These are phyloP conservation scores for Fistulina hepatica DNA, from an alignment of 1,284 basidiomycete species.

Conservation along the genomic window DNA sequence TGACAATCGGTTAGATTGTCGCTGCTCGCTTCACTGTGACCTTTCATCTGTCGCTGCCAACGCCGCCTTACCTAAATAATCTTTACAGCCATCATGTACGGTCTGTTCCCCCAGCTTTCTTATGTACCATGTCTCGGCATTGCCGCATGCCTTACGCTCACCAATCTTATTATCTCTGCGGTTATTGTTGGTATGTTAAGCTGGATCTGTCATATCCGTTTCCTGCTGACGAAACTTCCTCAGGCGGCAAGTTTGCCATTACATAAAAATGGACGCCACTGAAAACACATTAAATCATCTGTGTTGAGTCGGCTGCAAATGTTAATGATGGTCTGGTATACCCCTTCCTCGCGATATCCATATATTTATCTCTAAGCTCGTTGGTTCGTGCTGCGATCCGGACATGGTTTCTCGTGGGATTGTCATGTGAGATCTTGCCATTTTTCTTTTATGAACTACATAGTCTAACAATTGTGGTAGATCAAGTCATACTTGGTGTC, in stretches of 20 bases:
- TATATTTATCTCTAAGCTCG: conserved; percentile 74
- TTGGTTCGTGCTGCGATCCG: conserved; percentile 56
- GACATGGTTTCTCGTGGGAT: conserved; percentile 75
- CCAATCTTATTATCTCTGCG: conserved; percentile 76
- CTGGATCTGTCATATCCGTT: not conserved
- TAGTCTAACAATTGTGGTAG: conserved; percentile 28
- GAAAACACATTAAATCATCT: conserved; percentile 75
- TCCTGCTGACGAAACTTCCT: not conserved
- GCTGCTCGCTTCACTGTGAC: conserved; percentile 48
- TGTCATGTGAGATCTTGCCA: conserved; percentile 45
- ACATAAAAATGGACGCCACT: conserved; percentile 79
- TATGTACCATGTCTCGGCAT: conserved; percentile 75
- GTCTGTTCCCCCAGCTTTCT: conserved; percentile 56
- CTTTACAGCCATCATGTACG: conserved; percentile 43
- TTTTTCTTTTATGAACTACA: conserved; percentile 2
- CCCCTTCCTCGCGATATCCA: conserved; percentile 81
- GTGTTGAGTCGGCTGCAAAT: conserved; percentile 80
- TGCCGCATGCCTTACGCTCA: conserved; percentile 87
- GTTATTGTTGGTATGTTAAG: conserved; percentile 34
- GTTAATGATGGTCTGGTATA: conserved; percentile 79
- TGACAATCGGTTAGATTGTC: conserved; percentile 68
- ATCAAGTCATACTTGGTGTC: conserved; percentile 79
- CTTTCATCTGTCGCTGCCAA: not conserved
- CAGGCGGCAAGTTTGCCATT: conserved; percentile 84
- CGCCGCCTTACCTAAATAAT: not conserved